Percentiles rank a stretch among this genome's conserved stretches.
Conservation (phyloP, 345 rosid genomes). For the Trapa incisa region DNA sequence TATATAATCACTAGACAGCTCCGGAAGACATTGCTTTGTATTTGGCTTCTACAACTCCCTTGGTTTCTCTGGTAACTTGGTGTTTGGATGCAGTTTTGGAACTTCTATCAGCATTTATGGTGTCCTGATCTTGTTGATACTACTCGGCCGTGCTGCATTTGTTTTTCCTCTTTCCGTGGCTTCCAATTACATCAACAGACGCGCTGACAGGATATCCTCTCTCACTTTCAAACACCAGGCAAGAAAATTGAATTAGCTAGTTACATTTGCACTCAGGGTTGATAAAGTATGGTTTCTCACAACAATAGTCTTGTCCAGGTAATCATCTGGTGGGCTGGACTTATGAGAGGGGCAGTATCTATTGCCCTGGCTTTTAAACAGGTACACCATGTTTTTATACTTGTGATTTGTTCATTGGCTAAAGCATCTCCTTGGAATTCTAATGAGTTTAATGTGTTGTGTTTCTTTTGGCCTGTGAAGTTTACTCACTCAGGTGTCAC, state of each 20-base stretch:
- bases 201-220: slow-evolving; percentile 24
- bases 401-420: background rate
- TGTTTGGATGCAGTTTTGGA: slow-evolving; percentile 30
- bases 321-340: slow-evolving; percentile 92
- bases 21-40: background rate
- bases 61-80: background rate
- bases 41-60: background rate
- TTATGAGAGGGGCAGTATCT: slow-evolving; percentile 91
- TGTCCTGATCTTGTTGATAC: slow-evolving; percentile 37
- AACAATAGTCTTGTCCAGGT: slow-evolving; percentile 21
- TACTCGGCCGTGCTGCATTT: slow-evolving; percentile 71
- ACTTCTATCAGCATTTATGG: slow-evolving; percentile 37
- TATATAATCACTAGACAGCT: background rate
- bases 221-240: slow-evolving; percentile 69
- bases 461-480: slow-evolving; percentile 3
- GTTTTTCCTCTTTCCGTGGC: slow-evolving; percentile 68
- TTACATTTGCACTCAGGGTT: background rate
- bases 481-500: slow-evolving; percentile 5
- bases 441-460: background rate
- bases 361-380: slow-evolving; percentile 87
- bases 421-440: background rate
- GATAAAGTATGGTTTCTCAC: background rate
- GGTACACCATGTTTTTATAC: slow-evolving; percentile 24
- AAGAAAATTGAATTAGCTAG: background rate
- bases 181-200: slow-evolving; percentile 50